Base-by-base conservation (phyloP, 306 rosid species). In the Macrotyloma uniflorum region DNA sequence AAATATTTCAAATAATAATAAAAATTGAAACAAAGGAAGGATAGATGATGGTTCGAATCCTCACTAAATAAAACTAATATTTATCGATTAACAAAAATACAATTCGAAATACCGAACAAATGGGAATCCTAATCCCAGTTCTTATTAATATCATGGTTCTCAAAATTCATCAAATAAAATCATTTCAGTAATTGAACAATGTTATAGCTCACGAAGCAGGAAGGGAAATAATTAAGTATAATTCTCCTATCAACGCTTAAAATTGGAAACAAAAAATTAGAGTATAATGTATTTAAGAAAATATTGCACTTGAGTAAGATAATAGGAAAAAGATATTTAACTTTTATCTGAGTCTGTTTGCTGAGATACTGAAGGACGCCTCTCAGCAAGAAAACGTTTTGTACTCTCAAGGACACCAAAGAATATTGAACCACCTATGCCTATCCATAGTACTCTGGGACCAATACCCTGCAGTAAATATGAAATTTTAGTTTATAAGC, bases 391-490 rank as follows among this genome's bases (percentile, higher is more conserved):
- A 50, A 84, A 66, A 53, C 91, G 91, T 86, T 91, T 91, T 40
- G 97, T 73, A 63, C 91, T 46, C 83, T 90, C 97, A 28, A 91
- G 91, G 23, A 91, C 90, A 1, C 97, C 90, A 42, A 91, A 90
- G 85, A 90, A 91, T 67, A 91, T 88, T 5, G 97, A 89, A 82
- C 97, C 97, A 28, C 97, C 97, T 36, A 91, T 84, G 28, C 97
- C 97, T 80, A 91, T 90, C 94, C 94, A 91, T 24, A 91, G 75
- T n/a, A 91, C 97, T 73, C 97, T 82, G 24, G 97, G 93, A 57
- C 91, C 93, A 55, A 87, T 26, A 28, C 92, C 96, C 97, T 90
- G 89, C 80, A 80, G 13, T 7, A 70, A 67, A 43, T 19, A 42
- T 43, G 66, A 70, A 36, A 53, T 14, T 45, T 66, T 43, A 66